Evolutionary conservation across 441 rosid genomes (phyloP).

Genomic region (Aleurites moluccanus): DNA sequence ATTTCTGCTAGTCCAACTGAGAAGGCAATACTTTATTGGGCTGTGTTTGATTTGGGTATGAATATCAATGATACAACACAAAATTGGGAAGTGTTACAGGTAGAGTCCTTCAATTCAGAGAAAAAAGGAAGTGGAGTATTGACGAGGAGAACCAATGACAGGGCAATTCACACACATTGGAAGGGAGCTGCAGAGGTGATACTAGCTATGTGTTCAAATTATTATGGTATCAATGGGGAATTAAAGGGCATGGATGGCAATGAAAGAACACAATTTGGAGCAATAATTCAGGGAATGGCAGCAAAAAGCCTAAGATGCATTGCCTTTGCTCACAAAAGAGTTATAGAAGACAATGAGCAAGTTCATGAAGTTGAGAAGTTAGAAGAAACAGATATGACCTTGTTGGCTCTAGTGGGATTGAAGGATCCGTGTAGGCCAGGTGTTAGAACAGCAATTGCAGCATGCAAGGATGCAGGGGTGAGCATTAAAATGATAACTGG

Average conservation of each 20-base stretch:
- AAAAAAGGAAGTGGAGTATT: conserved; percentile 39
- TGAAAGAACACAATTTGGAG: conserved; percentile 10
- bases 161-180: conserved; percentile 37
- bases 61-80: conserved; percentile 28
- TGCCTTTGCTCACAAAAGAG: conserved; percentile 1
- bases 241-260: conserved; percentile 21
- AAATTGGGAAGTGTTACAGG: conserved; percentile 30
- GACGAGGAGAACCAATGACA: neutral
- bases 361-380: conserved; percentile 12
- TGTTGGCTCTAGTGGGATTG: conserved; percentile 40
- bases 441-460: conserved; percentile 31
- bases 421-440: conserved; percentile 47
- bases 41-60: conserved; percentile 27
- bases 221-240: conserved; percentile 25
- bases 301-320: too few relatives aligned
- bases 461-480: conserved; percentile 23
- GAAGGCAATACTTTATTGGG: conserved; percentile 34
- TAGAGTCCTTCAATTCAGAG: conserved; percentile 45
- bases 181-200: conserved; percentile 38
- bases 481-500: too few relatives aligned
- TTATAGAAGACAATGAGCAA: conserved; percentile 5
- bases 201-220: conserved; percentile 40
- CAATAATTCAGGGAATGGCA: too few relatives aligned
- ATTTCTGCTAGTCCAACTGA: conserved; percentile 50
- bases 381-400: conserved; percentile 33